A percentile compares a stretch with the other conserved stretches of the same genome.
Evolutionary conservation across 2,329 filamentous ascomycete genomes (phyloP).

Genomic region (Cercospora citrullina): DNA sequence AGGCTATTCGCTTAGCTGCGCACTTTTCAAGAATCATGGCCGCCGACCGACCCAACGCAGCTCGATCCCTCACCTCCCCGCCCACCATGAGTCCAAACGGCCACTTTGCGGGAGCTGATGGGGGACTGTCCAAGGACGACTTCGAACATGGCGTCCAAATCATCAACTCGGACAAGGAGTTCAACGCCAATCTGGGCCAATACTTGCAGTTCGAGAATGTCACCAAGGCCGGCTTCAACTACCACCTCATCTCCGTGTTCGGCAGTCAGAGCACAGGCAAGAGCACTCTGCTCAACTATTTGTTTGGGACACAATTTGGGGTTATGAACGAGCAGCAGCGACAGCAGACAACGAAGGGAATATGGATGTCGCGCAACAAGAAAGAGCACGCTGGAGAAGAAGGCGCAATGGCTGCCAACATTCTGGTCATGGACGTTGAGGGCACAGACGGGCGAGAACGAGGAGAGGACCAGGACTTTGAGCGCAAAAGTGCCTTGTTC

Average conservation of each 20-base stretch:
- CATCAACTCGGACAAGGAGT: slow-evolving; percentile 92
- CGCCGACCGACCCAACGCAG: slow-evolving; percentile 18
- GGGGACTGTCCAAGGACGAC: slow-evolving; percentile 63
- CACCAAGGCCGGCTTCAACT: slow-evolving; percentile 92
- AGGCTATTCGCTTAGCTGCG: slow-evolving; percentile 24
- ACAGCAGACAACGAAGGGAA: slow-evolving; percentile 96
- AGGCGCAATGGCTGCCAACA: slow-evolving; percentile 85
- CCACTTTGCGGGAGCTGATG: slow-evolving; percentile 71
- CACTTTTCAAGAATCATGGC: slow-evolving; percentile 12
- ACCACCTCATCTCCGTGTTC: slow-evolving; percentile 98
- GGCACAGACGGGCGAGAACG: slow-evolving; percentile 94
- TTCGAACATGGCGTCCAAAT: slow-evolving; percentile 97
- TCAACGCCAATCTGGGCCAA: slow-evolving; percentile 81
- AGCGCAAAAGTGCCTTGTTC: slow-evolving; percentile 96
- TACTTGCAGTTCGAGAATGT: slow-evolving; percentile 81
- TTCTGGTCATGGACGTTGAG: slow-evolving; percentile 98
- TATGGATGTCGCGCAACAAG: slow-evolving; percentile 99
- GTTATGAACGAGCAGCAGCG: slow-evolving; percentile 96
- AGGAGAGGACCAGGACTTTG: slow-evolving; percentile 97
- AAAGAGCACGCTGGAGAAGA: slow-evolving; percentile 48
- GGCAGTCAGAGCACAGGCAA: slow-evolving; percentile 98
- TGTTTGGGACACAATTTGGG: slow-evolving; percentile 94
- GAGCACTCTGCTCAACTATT: slow-evolving; percentile 91
- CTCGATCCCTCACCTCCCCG: slow-evolving; percentile 39
- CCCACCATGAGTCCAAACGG: slow-evolving; percentile 64